Base-by-base conservation (phyloP, 2,329 filamentous ascomycete genomes). In the Magnaporthiopsis poae region DNA sequence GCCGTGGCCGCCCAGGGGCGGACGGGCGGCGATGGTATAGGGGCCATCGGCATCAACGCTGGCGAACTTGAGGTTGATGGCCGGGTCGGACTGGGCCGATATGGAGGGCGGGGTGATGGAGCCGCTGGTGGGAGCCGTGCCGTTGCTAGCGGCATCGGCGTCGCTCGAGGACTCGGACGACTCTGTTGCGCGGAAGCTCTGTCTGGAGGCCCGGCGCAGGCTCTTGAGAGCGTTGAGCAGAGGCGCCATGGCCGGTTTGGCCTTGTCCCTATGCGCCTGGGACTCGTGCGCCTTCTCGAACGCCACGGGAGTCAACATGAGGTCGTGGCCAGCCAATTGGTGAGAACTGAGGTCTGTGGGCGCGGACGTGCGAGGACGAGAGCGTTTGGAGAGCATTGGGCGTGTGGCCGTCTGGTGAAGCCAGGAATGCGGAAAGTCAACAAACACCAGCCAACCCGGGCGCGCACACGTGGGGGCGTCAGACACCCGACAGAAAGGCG, bases 81-180 rank as follows among this genome's bases (percentile, higher is more conserved):
- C 84, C 31, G 87, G 86, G 69, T 88, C 85, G 67, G 88, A 88
- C 68, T 86, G 84, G 62, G 86, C 84, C 70, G 87, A 81, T 63
- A 89, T 83, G n/a, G 89, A 90, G 0, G 91, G 90, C 56, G 91
- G 90, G 63, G 91, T 92, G 61, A 88, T 80, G 63, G 89, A 89
- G 72, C 88, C 91, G 74, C 84, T 90, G 15, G 86, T 87, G 56
- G 85, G 84, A 65, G 86, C 82, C 39, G 85, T 86, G 71, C 82
- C 84, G 71, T 85, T 82, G 73, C 81, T 84, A 60, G 60, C 84
- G 82, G 73, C 82, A 83, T 46, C 82, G 63, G 52, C 84, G 73
- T 86, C 86, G 75, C 85, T 87, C 62, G 84, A 86, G 11, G 82
- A 83, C 71, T 89, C 86, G 63, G 83, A 86, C 60, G 81, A 82